Percentiles rank a stretch among this genome's conserved stretches.
These are phyloP conservation scores for Styphnolobium japonicum DNA, from an alignment of 306 rosid species.

Conservation along the genomic window DNA sequence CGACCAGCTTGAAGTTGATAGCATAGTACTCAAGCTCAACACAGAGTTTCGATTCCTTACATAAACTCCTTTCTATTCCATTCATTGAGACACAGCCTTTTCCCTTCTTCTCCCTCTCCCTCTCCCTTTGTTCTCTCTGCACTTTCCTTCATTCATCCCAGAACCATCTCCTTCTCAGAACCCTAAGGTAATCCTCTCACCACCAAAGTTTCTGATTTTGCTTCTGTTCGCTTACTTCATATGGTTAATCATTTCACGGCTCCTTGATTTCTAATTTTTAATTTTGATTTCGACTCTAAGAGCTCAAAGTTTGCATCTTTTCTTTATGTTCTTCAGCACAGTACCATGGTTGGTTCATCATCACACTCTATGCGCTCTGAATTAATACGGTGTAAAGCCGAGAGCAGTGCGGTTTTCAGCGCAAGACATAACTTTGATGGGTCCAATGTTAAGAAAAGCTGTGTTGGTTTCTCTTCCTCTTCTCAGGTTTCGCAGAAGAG, in stretches of 20 bases:
- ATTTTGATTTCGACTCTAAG: background rate
- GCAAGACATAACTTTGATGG: slow-evolving; percentile 32
- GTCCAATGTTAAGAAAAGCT: slow-evolving; percentile 41
- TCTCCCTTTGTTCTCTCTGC: too few species aligned
- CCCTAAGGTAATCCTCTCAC: background rate
- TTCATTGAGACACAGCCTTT: too few species aligned
- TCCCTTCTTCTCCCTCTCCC: too few species aligned
- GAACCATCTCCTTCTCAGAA: too few species aligned
- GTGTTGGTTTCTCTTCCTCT: slow-evolving; percentile 39
- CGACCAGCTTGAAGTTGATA: too few species aligned
- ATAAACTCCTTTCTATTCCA: too few species aligned
- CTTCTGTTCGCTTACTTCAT: background rate
- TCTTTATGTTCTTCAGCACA: background rate
- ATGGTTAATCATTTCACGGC: background rate
- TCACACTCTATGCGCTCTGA: slow-evolving; percentile 34
- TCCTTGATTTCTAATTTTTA: background rate
- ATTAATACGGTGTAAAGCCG: slow-evolving; percentile 30
- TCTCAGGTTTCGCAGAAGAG: slow-evolving; percentile 39
- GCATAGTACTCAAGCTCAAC: too few species aligned
- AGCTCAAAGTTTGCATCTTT: background rate
- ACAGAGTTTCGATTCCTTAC: too few species aligned
- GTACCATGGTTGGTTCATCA: slow-evolving; percentile 50
- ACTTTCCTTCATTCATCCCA: background rate
- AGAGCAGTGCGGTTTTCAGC: slow-evolving; percentile 19
- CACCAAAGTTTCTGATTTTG: background rate